These are phyloP conservation scores for Flaveria brownii DNA, from an alignment of 129 eudicot genomes.

Conservation along the genomic window DNA sequence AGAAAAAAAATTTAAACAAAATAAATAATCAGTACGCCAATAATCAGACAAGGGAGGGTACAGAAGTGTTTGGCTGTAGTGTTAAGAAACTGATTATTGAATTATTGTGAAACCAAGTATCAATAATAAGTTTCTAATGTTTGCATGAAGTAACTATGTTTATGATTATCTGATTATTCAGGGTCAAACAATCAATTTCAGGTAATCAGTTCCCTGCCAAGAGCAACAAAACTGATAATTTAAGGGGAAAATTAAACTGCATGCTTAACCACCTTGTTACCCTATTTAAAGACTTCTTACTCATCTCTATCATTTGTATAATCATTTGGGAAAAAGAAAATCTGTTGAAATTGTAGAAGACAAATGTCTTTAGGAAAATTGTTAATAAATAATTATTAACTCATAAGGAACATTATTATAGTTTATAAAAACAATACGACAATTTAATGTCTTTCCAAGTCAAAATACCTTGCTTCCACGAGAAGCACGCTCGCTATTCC, in stretches of 20 bases:
- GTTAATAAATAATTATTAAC: not conserved
- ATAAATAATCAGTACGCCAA: not conserved
- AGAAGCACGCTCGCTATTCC: slow-evolving; percentile 63
- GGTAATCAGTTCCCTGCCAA: not conserved
- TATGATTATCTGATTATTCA: not conserved
- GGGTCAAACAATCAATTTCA: not conserved
- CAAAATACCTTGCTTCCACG: slow-evolving; percentile 60
- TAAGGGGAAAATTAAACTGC: not conserved
- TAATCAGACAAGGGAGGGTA: not conserved
- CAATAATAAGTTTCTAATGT: not conserved
- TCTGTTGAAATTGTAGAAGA: not conserved
- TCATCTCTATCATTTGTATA: not conserved
- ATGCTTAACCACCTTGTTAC: slow-evolving; percentile 3
- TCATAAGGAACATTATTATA: not conserved
- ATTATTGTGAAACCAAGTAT: not conserved
- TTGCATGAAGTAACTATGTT: not conserved
- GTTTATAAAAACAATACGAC: not conserved
- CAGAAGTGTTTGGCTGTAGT: not conserved
- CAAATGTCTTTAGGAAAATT: not conserved
- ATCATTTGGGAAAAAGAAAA: not conserved
- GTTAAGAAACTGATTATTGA: not conserved
- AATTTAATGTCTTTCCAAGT: not conserved
- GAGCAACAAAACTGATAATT: not conserved
- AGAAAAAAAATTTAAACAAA: not conserved
- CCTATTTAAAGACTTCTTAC: not conserved